A percentile compares a stretch with the other conserved stretches of the same genome.
These are phyloP conservation scores for Rauvolfia tetraphylla DNA, from an alignment of 257 asterid genomes.

Conservation along the genomic window DNA sequence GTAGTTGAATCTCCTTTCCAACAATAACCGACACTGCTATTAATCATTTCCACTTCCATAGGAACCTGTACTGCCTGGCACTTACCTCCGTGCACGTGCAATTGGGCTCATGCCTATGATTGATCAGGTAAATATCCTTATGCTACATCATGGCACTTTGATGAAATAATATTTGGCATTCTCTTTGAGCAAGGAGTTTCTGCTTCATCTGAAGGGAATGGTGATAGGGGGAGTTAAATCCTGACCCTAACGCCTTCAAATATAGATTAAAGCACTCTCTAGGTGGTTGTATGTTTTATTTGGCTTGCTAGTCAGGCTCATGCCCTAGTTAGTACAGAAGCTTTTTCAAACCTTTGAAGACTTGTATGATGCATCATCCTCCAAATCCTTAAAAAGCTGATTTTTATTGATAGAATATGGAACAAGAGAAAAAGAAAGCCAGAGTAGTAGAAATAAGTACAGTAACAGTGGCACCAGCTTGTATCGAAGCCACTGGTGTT, in stretches of 20 bases:
- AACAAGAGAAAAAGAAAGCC: background rate
- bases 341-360: background rate
- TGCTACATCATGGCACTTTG: background rate
- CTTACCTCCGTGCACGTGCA: conserved; percentile 90
- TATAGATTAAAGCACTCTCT: background rate
- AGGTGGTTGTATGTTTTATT: background rate
- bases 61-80: conserved; percentile 91
- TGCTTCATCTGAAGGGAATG: background rate
- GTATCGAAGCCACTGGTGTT: background rate
- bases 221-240: background rate
- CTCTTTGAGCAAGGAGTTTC: background rate
- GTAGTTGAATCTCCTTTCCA: background rate
- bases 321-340: background rate
- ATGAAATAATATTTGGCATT: background rate
- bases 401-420: background rate
- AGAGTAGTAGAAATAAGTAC: background rate
- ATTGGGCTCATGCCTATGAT: conserved; percentile 99
- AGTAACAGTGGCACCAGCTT: background rate
- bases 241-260: background rate
- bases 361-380: background rate
- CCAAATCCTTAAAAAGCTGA: background rate
- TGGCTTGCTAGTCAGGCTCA: background rate
- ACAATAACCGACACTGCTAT: background rate
- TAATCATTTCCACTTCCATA: conserved; percentile 15
- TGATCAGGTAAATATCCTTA: conserved; percentile 60